Percentiles rank a stretch among this genome's conserved stretches.
Conservation (phyloP, 768 basidiomycete species). For the Austroboletus eburneus region DNA sequence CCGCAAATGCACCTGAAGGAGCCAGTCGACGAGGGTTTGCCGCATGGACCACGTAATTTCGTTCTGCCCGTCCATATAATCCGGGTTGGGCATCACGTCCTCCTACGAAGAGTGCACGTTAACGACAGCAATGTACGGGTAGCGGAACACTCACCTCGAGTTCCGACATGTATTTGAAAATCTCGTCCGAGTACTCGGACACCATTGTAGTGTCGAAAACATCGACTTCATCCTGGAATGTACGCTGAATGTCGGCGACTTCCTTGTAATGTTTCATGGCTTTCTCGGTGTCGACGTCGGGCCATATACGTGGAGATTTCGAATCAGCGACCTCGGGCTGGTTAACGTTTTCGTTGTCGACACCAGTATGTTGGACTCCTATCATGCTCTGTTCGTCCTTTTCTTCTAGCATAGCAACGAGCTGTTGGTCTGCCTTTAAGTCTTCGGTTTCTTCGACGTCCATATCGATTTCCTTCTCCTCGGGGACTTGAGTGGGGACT, state of each 20-base stretch:
- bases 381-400: conserved; percentile 65
- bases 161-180: conserved; percentile 92
- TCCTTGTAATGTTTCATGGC: conserved; percentile 55
- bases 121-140: conserved; percentile 13
- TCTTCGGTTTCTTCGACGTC: conserved; percentile 46
- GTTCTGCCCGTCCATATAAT: conserved; percentile 91
- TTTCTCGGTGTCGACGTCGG: conserved; percentile 64
- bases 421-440: conserved; percentile 39
- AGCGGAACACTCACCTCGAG: conserved; percentile 64
- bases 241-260: conserved; percentile 58
- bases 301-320: conserved; percentile 59
- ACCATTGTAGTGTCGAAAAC: conserved; percentile 86
- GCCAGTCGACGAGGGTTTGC: conserved; percentile 96
- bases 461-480: conserved; percentile 57
- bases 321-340: conserved; percentile 35
- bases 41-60: conserved; percentile 96
- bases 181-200: conserved; percentile 97
- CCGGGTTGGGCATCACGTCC: conserved; percentile 82
- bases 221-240: conserved; percentile 69
- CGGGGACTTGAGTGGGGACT: conserved; percentile 36
- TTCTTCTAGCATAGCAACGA: conserved; percentile 39
- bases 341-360: conserved; percentile 43
- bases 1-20: conserved; percentile 93
- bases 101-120: conserved; percentile 45
- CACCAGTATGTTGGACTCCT: conserved; percentile 39